Conservation (phyloP, 257 asterid species). For the Fraxinus pennsylvanica region DNA sequence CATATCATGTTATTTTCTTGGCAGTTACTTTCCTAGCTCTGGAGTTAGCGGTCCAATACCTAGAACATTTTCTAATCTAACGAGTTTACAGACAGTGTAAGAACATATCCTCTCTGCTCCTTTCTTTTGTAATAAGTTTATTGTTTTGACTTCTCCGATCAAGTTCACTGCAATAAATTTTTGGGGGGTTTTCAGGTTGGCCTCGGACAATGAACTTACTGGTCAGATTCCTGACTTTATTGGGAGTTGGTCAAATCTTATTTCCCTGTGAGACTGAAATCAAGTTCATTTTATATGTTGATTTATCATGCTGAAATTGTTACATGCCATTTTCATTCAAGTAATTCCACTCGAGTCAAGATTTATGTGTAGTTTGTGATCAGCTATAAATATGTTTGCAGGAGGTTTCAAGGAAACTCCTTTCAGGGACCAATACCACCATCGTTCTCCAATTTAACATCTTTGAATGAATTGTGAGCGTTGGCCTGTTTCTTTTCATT, state of each 20-base stretch:
- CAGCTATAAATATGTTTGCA: slow-evolving; percentile 27
- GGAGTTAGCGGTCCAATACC: slow-evolving; percentile 62
- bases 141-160: slow-evolving; percentile 13
- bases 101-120: slow-evolving; percentile 3
- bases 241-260: slow-evolving; percentile 62
- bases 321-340: not conserved
- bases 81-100: slow-evolving; percentile 42
- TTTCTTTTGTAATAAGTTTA: not conserved
- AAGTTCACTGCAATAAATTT: slow-evolving; percentile 19
- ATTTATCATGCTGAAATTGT: not conserved
- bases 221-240: slow-evolving; percentile 77
- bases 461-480: slow-evolving; percentile 66
- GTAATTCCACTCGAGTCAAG: not conserved
- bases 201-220: slow-evolving; percentile 56
- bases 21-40: slow-evolving; percentile 50
- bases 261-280: slow-evolving; percentile 47
- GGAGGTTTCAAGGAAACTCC: slow-evolving; percentile 83
- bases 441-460: slow-evolving; percentile 61
- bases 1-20: slow-evolving; percentile 13
- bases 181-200: slow-evolving; percentile 51
- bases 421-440: slow-evolving; percentile 73
- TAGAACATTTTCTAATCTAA: slow-evolving; percentile 44
- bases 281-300: not conserved
- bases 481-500: not conserved
- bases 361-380: slow-evolving; percentile 14